Conservation (phyloP, 2,329 filamentous ascomycete species). For the Aureobasidium leucospermi region DNA sequence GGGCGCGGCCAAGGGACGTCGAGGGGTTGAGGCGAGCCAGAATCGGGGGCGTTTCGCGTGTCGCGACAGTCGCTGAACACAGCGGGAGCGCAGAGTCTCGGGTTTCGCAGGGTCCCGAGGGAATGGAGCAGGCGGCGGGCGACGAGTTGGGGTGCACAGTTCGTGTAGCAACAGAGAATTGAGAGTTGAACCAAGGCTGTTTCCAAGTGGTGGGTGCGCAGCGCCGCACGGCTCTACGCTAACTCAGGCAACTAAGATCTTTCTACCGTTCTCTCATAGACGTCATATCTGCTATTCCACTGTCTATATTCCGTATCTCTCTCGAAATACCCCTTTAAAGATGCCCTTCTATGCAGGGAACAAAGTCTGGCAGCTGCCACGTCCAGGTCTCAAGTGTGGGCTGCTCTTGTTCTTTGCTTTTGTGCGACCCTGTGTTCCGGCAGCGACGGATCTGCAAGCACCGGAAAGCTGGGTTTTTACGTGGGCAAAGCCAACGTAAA, state of each 20-base stretch:
- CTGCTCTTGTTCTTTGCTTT: neutral
- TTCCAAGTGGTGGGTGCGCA: neutral
- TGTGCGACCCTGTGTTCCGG: neutral
- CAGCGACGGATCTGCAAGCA: neutral
- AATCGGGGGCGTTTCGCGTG: neutral
- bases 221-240: neutral
- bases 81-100: neutral
- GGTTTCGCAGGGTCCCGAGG: neutral
- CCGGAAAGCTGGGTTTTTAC: neutral
- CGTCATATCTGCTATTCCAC: neutral
- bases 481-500: neutral
- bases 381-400: neutral
- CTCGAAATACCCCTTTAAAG: no score
- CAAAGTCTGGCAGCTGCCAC: neutral
- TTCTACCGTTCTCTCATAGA: neutral
- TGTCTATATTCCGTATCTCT: no score
- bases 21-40: constrained; percentile 1
- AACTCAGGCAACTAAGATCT: neutral
- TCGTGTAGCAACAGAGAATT: constrained; percentile 3
- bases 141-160: neutral
- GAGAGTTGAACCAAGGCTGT: neutral
- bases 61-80: neutral
- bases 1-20: neutral
- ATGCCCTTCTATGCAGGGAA: neutral
- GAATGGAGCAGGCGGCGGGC: neutral